Evolutionary conservation across 768 basidiomycete genomes (phyloP).

Genomic region (Tephrocybe sp.): DNA sequence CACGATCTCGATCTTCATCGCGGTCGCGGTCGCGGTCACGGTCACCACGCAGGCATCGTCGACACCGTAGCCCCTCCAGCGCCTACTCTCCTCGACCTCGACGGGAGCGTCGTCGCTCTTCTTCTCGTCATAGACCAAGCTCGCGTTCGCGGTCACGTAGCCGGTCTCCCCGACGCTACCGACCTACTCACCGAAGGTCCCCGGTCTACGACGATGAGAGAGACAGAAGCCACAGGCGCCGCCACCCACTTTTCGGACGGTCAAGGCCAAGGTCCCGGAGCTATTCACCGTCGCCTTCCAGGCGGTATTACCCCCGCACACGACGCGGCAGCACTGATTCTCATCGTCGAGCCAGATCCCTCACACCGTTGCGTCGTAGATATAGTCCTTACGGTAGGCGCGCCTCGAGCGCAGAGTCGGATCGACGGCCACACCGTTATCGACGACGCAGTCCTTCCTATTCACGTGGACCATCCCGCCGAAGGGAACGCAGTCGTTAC

Average conservation of each 20-base stretch:
- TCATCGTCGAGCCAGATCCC: background rate
- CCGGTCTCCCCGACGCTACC: constrained; percentile 3
- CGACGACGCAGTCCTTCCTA: background rate
- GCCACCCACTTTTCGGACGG: background rate
- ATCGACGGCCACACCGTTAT: background rate
- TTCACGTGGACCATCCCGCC: background rate
- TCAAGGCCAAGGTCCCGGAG: background rate
- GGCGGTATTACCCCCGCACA: background rate
- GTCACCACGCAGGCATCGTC: background rate
- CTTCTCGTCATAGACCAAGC: background rate
- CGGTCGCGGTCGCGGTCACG: constrained; percentile 24
- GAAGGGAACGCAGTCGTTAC: background rate
- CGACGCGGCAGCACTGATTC: background rate
- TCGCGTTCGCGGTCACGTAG: constrained; percentile 11
- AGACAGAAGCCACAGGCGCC: background rate
- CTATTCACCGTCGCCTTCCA: constrained; percentile 3
- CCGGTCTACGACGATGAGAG: background rate
- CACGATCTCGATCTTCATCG: constrained; percentile 26
- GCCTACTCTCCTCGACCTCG: constrained; percentile 1
- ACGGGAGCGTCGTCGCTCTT: background rate
- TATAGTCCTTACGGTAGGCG: background rate
- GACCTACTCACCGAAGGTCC: too few species aligned
- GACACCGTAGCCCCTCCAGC: constrained; percentile 14
- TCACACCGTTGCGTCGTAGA: background rate
- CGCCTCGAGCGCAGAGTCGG: constrained; percentile 3